phyloP scores from a whole-genome alignment of 2,329 filamentous ascomycete species.

The Ceratocystis variospora region DNA sequence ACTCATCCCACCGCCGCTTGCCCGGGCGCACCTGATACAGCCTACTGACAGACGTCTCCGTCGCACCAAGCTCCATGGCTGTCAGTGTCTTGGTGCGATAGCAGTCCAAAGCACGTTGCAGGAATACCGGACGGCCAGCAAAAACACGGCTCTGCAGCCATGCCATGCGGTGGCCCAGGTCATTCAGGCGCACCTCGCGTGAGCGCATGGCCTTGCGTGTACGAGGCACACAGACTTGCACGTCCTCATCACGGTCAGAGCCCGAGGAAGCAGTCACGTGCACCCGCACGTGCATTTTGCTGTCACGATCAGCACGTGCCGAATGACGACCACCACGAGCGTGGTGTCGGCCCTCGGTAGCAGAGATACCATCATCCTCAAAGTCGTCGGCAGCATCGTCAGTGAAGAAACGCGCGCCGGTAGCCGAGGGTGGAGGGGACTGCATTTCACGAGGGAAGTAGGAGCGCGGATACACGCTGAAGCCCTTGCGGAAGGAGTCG shows the following conservation, averaged over 20 bases:
- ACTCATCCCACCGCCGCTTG: conserved; percentile 60
- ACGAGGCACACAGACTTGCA: conserved; percentile 60
- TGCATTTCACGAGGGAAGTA: conserved; percentile 94
- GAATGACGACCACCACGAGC: conserved; percentile 24
- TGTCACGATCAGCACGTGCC: conserved; percentile 27
- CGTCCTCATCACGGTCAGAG: conserved; percentile 33
- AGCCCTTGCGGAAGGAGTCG: conserved; percentile 81
- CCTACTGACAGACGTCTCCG: conserved; percentile 60
- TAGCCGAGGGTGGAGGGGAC: conserved; percentile 61
- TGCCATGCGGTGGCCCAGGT: conserved; percentile 86
- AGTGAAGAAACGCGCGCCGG: conserved; percentile 60
- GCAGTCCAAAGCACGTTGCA: conserved; percentile 87
- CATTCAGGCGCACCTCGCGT: conserved; percentile 83
- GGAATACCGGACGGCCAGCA: conserved; percentile 68
- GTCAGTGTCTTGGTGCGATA: conserved; percentile 85
- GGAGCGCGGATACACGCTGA: conserved; percentile 78
- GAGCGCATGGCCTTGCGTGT: conserved; percentile 55
- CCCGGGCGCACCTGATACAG: conserved; percentile 84
- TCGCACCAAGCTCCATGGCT: conserved; percentile 64
- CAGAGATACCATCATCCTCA: conserved; percentile 37
- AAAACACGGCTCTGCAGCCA: conserved; percentile 94
- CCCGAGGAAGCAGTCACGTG: conserved; percentile 46
- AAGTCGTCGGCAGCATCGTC: conserved; percentile 48
- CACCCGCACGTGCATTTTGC: conserved; percentile 41
- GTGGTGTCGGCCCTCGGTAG: conserved; percentile 31